These are phyloP conservation scores for Lipomyces starkeyi DNA, from an alignment of 805 yeast species.

Conservation along the genomic window DNA sequence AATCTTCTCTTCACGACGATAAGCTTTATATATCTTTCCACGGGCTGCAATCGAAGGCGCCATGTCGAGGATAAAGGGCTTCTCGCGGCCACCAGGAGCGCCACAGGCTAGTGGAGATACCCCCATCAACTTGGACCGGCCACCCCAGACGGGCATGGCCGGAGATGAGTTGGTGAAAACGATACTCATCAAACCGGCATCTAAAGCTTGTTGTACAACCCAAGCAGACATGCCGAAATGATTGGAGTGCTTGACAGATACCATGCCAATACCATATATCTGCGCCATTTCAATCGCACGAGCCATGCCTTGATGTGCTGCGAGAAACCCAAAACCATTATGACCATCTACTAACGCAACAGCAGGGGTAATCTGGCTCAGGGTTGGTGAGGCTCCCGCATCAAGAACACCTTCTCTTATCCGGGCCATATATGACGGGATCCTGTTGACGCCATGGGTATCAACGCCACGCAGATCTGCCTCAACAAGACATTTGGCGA, in stretches of 20 bases:
- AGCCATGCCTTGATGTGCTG: conserved; percentile 11
- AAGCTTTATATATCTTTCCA: conserved; percentile 15
- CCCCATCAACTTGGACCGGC: conserved; percentile 19
- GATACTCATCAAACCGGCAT: conserved; percentile 18
- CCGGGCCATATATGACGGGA: conserved; percentile 20
- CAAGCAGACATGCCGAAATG: conserved; percentile 21
- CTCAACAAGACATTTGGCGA: conserved; percentile 14
- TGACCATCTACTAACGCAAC: conserved; percentile 23
- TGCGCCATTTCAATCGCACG: conserved; percentile 16
- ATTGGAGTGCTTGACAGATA: conserved; percentile 18
- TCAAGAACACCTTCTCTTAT: conserved; percentile 19
- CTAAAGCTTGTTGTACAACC: conserved; percentile 18
- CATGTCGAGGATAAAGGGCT: conserved; percentile 15
- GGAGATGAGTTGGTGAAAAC: conserved; percentile 23
- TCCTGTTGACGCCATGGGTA: conserved; percentile 17
- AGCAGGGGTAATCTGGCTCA: conserved; percentile 10
- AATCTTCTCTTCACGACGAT: conserved; percentile 13
- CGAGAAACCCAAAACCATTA: conserved; percentile 15
- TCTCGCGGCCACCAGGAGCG: conserved; percentile 11
- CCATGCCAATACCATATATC: conserved; percentile 18
- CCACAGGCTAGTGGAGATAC: conserved; percentile 19
- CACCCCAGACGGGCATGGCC: conserved; percentile 18
- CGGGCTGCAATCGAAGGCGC: conserved; percentile 19
- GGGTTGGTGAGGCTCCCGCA: conserved; percentile 7
- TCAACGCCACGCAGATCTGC: conserved; percentile 19